A percentile compares a stretch with the other conserved stretches of the same genome.
Conservation (phyloP, 306 rosid genomes). For the Hippophae tibetana region DNA sequence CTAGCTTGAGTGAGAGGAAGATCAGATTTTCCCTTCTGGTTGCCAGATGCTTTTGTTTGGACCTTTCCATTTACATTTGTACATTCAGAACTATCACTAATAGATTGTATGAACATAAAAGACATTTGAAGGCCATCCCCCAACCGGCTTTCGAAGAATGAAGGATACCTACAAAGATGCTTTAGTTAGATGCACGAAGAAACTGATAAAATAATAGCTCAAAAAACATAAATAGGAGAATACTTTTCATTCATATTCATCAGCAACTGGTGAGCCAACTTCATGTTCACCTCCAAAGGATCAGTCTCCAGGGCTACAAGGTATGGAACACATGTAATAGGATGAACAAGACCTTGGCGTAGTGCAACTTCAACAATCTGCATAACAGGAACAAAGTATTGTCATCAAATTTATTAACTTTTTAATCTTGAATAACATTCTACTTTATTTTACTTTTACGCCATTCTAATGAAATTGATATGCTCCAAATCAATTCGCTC, state of each 20-base stretch:
- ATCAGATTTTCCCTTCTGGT: constrained; percentile 62
- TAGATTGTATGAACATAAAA: constrained; percentile 65
- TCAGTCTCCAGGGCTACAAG: constrained; percentile 97
- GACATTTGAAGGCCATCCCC: constrained; percentile 99
- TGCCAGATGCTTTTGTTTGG: constrained; percentile 40
- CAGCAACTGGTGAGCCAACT: constrained; percentile 90
- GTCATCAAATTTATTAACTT: not conserved
- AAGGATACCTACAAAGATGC: constrained; percentile 76
- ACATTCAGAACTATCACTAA: constrained; percentile 40
- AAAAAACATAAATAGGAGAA: constrained; percentile 16
- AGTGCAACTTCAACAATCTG: constrained; percentile 96
- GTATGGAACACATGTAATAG: constrained; percentile 94
- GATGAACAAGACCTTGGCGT: constrained; percentile 99
- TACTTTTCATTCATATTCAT: constrained; percentile 98
- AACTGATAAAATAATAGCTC: constrained; percentile 8
- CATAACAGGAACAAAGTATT: not conserved
- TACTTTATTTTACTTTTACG: too few relatives aligned
- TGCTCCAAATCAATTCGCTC: too few relatives aligned
- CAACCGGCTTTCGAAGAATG: constrained; percentile 91
- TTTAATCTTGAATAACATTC: too few relatives aligned
- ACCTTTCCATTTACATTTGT: constrained; percentile 23
- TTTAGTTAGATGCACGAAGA: constrained; percentile 24
- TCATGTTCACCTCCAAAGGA: constrained; percentile 70
- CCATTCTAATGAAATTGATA: too few relatives aligned
- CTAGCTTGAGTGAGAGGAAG: constrained; percentile 68